Conservation (phyloP, 495 filamentous ascomycete species). For the Xylaria cubensis region DNA sequence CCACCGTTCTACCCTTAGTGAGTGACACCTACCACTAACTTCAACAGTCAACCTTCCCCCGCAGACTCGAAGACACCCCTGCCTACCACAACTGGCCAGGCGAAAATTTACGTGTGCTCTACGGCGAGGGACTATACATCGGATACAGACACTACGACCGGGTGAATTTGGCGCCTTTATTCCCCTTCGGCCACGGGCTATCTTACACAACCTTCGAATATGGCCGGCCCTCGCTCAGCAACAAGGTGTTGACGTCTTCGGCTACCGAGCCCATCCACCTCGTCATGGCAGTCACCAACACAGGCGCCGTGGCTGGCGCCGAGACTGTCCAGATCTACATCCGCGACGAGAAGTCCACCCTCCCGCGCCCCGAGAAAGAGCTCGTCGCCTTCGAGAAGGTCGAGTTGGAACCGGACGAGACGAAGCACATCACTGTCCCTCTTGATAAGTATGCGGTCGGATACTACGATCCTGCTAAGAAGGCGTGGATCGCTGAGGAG, state of each 20-base stretch:
- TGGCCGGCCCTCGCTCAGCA: slow-evolving; percentile 62
- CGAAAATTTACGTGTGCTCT: slow-evolving; percentile 77
- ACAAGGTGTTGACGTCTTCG: slow-evolving; percentile 55
- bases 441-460: slow-evolving; percentile 79
- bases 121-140: slow-evolving; percentile 85
- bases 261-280: slow-evolving; percentile 59
- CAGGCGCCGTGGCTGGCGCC: slow-evolving; percentile 66
- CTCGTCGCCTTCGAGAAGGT: slow-evolving; percentile 85
- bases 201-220: slow-evolving; percentile 82
- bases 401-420: slow-evolving; percentile 70
- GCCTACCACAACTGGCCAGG: slow-evolving; percentile 86
- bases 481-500: slow-evolving; percentile 79
- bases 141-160: slow-evolving; percentile 87
- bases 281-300: slow-evolving; percentile 72
- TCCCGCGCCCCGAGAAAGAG: slow-evolving; percentile 76
- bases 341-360: slow-evolving; percentile 56
- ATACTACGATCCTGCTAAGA: slow-evolving; percentile 76
- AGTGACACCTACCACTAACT: slow-evolving; percentile 39
- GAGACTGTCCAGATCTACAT: slow-evolving; percentile 86
- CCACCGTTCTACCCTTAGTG: slow-evolving; percentile 1
- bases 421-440: slow-evolving; percentile 66
- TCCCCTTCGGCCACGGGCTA: slow-evolving; percentile 84
- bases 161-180: slow-evolving; percentile 66
- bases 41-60: slow-evolving; percentile 66
- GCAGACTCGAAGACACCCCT: slow-evolving; percentile 76